Percentiles rank a stretch among this genome's conserved stretches.
phyloP scores from a whole-genome alignment of 805 yeast genomes.

The Saccharomycopsis sp. region DNA sequence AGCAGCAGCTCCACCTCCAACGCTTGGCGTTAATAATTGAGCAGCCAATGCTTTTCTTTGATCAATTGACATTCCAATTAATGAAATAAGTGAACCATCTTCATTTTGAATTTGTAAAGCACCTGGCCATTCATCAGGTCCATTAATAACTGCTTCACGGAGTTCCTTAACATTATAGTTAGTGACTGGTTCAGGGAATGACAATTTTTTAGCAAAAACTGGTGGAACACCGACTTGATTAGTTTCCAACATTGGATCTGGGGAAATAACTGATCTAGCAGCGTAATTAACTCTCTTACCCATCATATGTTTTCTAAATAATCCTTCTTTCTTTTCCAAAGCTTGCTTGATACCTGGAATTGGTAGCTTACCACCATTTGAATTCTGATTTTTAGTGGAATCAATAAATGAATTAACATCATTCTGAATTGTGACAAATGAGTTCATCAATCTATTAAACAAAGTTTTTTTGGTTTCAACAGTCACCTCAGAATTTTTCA shows the following conservation, averaged over 20 bases:
- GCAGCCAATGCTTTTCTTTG: constrained; percentile 94
- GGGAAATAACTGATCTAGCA: constrained; percentile 98
- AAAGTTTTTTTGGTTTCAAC: constrained; percentile 67
- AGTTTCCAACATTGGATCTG: constrained; percentile 97
- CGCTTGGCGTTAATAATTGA: constrained; percentile 83
- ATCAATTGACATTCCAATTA: constrained; percentile 84
- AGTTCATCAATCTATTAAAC: constrained; percentile 88
- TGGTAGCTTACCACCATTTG: constrained; percentile 55
- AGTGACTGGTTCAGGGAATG: constrained; percentile 98
- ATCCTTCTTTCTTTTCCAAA: constrained; percentile 95
- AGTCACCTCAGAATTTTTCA: constrained; percentile 48
- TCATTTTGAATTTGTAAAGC: constrained; percentile 94
- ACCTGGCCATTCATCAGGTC: constrained; percentile 99
- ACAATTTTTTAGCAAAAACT: constrained; percentile 89
- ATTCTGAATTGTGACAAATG: constrained; percentile 90
- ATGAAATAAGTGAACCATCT: constrained; percentile 77
- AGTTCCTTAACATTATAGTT: constrained; percentile 82
- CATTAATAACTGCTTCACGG: constrained; percentile 92
- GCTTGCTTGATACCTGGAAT: constrained; percentile 97
- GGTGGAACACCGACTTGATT: constrained; percentile 99
- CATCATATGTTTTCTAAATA: constrained; percentile 99
- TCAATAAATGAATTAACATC: constrained; percentile 94
- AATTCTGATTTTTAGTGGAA: constrained; percentile 78
- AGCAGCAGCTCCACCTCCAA: constrained; percentile 22
- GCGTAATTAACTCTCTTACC: constrained; percentile 99